phyloP scores from a whole-genome alignment of 2,329 filamentous ascomycete genomes.

The Orbilia ellipsospora region DNA sequence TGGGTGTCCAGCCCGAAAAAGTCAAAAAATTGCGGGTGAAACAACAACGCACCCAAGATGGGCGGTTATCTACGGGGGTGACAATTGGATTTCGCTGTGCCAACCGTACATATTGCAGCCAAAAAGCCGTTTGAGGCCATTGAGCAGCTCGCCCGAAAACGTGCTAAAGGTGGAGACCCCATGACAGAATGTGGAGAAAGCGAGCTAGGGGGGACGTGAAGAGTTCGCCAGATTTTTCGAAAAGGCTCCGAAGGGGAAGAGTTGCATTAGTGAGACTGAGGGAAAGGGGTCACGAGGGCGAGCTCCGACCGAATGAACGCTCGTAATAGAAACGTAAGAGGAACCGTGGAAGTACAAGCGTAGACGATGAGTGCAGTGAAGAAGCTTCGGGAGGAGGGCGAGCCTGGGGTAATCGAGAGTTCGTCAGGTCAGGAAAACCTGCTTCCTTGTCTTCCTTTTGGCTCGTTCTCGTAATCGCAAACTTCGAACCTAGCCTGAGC shows the following conservation, averaged over 20 bases:
- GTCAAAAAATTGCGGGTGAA: constrained; percentile 25
- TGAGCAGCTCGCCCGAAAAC: constrained; percentile 33
- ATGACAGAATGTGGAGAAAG: constrained; percentile 44
- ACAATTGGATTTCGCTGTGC: not conserved
- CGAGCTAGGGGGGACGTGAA: constrained; percentile 33
- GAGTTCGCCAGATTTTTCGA: constrained; percentile 39
- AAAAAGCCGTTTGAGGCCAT: constrained; percentile 33
- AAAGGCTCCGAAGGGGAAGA: constrained; percentile 55
- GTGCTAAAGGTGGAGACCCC: constrained; percentile 42
- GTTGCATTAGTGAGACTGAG: constrained; percentile 36
- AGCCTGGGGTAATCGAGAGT: constrained; percentile 4
- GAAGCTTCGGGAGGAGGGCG: constrained; percentile 33
- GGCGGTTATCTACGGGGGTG: constrained; percentile 52
- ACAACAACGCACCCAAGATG: constrained; percentile 36
- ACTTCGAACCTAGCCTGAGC: not conserved
- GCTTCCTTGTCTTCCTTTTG: constrained; percentile 6
- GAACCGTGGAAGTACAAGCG: constrained; percentile 43
- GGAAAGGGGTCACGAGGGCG: constrained; percentile 44
- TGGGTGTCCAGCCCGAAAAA: constrained; percentile 5
- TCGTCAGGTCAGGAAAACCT: constrained; percentile 13
- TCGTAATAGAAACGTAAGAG: constrained; percentile 56
- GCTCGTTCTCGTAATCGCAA: not conserved
- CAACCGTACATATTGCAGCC: not conserved
- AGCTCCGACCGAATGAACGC: constrained; percentile 35
- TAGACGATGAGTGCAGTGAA: constrained; percentile 24